Conservation (phyloP, 176 grass and related monocot species). For the Zea mays region Zm-B73-REFERENCE-NAM-5.0 NC_050105.1:96178001-96178500, state of each 20-base stretch:
- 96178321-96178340: not conserved
- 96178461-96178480: not conserved
- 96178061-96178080: slow-evolving; percentile 23
- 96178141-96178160: not conserved
- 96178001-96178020: not conserved
- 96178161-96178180: not conserved
- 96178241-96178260: not conserved
- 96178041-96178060: slow-evolving; percentile 2
- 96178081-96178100: not conserved
- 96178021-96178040: not conserved
- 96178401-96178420: slow-evolving; percentile 4
- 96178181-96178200: not conserved
- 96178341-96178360: slow-evolving; percentile 4
- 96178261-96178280: slow-evolving; percentile 37
- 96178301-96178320: not conserved
- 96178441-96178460: not conserved
- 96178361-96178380: not conserved
- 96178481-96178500: not conserved
- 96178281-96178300: not conserved
- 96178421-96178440: not conserved
- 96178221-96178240: not conserved
- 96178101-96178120: not conserved
- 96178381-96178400: not conserved
- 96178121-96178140: not conserved
- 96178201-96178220: slow-evolving; percentile 30